These are phyloP conservation scores for Coemansia sp. DNA, from an alignment of 192 early-diverging fungal genomes.

Conservation along the genomic window DNA sequence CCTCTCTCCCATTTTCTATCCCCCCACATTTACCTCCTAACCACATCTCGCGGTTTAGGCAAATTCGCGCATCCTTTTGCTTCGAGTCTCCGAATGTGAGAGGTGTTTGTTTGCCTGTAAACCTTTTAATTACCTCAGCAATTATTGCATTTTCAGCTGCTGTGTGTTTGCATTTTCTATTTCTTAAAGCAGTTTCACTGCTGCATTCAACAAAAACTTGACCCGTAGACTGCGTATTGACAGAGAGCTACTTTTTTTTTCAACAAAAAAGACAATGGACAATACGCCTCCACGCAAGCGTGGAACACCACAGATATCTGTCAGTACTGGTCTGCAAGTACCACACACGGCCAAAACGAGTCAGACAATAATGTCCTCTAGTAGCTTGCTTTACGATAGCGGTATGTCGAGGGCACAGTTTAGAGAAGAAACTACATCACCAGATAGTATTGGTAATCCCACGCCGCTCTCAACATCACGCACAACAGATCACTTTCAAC, in stretches of 20 bases:
- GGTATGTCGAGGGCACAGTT: conserved; percentile 33
- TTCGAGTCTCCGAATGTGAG: too few relatives aligned
- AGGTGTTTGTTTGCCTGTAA: not conserved
- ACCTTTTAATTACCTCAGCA: not conserved
- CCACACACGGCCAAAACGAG: conserved; percentile 28
- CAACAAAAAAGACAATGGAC: not conserved
- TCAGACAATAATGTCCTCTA: conserved; percentile 3
- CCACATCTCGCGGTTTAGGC: not conserved
- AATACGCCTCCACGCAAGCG: conserved; percentile 16
- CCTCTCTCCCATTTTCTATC: not conserved
- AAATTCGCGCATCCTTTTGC: not conserved
- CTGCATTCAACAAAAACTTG: not conserved
- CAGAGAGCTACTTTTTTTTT: not conserved
- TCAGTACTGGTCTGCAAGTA: conserved; percentile 19
- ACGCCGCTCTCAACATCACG: conserved; percentile 33
- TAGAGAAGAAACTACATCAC: not conserved
- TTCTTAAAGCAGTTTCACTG: not conserved
- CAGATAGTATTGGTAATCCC: conserved; percentile 14
- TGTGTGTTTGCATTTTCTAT: not conserved
- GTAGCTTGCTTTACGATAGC: conserved; percentile 7
- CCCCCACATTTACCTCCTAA: not conserved
- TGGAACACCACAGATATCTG: conserved; percentile 20
- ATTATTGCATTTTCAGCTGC: not conserved
- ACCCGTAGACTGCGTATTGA: not conserved
- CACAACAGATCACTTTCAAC: conserved; percentile 30